phyloP scores from a whole-genome alignment of 805 yeast genomes.

The Ogataea zsoltii region DNA sequence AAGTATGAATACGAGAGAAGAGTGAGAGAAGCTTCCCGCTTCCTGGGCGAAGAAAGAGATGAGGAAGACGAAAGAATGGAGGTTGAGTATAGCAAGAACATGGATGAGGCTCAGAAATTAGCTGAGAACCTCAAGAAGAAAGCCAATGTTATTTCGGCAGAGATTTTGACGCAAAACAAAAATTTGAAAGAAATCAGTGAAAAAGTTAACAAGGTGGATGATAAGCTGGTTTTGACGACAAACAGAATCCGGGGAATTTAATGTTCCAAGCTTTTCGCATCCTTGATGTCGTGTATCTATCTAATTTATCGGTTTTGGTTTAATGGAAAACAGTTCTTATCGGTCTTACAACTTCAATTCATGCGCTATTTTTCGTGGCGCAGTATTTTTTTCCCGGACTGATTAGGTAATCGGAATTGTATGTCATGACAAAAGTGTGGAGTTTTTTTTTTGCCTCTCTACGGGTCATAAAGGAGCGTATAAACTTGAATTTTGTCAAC shows the following conservation, averaged over 20 bases:
- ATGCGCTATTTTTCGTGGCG: too few species aligned
- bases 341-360: neutral
- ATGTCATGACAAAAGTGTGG: neutral
- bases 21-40: conserved; percentile 61
- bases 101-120: conserved; percentile 72
- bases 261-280: neutral
- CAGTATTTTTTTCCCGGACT: too few species aligned
- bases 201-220: conserved; percentile 81
- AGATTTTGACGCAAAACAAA: conserved; percentile 74
- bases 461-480: neutral
- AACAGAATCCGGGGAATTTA: conserved; percentile 35
- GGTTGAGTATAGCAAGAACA: conserved; percentile 77
- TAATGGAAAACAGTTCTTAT: neutral
- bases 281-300: neutral
- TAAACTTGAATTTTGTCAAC: neutral
- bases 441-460: neutral
- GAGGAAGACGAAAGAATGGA: conserved; percentile 93
- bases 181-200: conserved; percentile 77
- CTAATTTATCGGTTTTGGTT: neutral
- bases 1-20: conserved; percentile 54
- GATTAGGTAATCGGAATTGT: neutral
- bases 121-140: conserved; percentile 70
- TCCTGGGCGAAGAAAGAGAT: conserved; percentile 80
- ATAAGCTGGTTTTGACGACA: conserved; percentile 51
- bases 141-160: conserved; percentile 73